phyloP scores from a whole-genome alignment of 257 asterid genomes.

The Solanum ossicruentum region DNA sequence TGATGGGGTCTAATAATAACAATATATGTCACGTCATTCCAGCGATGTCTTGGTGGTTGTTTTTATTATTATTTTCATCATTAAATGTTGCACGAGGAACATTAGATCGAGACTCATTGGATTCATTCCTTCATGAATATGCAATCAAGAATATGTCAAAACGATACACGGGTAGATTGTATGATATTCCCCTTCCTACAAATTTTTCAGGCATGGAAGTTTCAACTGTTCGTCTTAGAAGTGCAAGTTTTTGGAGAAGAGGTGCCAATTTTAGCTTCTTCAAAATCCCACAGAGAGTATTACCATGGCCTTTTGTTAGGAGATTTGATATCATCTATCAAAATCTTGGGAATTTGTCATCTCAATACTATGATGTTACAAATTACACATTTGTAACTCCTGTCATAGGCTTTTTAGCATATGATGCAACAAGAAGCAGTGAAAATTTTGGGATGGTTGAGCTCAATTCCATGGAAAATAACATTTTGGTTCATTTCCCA shows the following conservation, averaged over 20 bases:
- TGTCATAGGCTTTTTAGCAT: slow-evolving; percentile 51
- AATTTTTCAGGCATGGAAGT: slow-evolving; percentile 41
- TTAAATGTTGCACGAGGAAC: slow-evolving; percentile 10
- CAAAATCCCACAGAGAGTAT: slow-evolving; percentile 27
- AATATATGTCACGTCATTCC: slow-evolving; percentile 8
- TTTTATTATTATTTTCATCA: slow-evolving; percentile 1
- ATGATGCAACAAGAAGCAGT: slow-evolving; percentile 25
- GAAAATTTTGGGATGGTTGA: slow-evolving; percentile 5
- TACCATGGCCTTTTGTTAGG: slow-evolving; percentile 43
- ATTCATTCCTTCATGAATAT: slow-evolving; percentile 32
- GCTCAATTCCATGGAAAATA: slow-evolving; percentile 15
- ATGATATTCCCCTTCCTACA: slow-evolving; percentile 35
- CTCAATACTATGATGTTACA: slow-evolving; percentile 42
- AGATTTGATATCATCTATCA: slow-evolving; percentile 53
- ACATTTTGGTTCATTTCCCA: slow-evolving; percentile 36
- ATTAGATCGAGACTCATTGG: slow-evolving; percentile 28
- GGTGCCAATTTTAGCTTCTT: slow-evolving; percentile 35
- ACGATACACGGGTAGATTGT: slow-evolving; percentile 39
- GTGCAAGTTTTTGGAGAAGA: slow-evolving; percentile 28
- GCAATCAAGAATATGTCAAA: slow-evolving; percentile 17
- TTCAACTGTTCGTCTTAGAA: slow-evolving; percentile 36
- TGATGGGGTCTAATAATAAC: slow-evolving; percentile 40
- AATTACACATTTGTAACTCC: slow-evolving; percentile 46
- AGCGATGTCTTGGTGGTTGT: slow-evolving; percentile 3
- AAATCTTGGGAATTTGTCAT: slow-evolving; percentile 60